Percentiles rank a stretch among this genome's conserved stretches.
Evolutionary conservation across 441 rosid genomes (phyloP).

Genomic region (Eutrema salsugineum): DNA sequence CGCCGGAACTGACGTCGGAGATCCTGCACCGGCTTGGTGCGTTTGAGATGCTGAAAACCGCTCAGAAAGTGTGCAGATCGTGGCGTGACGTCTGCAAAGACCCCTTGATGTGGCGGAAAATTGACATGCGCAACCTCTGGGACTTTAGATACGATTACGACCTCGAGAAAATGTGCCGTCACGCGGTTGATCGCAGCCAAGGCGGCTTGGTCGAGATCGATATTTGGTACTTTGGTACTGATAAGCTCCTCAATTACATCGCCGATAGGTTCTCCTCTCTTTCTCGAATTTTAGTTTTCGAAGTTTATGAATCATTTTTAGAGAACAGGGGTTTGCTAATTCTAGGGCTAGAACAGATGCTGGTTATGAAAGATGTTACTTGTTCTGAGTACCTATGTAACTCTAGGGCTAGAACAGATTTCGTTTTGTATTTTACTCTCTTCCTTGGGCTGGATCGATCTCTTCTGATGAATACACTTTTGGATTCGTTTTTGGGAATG

Average conservation of each 20-base stretch:
- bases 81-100: slow-evolving; percentile 54
- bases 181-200: slow-evolving; percentile 53
- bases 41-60: slow-evolving; percentile 34
- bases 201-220: slow-evolving; percentile 39
- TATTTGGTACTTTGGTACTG: slow-evolving; percentile 36
- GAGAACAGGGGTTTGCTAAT: too few species aligned
- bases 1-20: background rate
- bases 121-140: slow-evolving; percentile 30
- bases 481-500: too few species aligned
- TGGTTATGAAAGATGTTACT: too few species aligned
- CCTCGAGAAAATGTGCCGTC: slow-evolving; percentile 32
- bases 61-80: slow-evolving; percentile 43
- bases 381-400: too few species aligned
- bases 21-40: slow-evolving; percentile 39
- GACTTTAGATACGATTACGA: too few species aligned
- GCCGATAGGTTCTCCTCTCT: slow-evolving; percentile 36
- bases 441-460: too few species aligned
- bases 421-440: too few species aligned
- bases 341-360: too few species aligned
- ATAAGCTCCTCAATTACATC: slow-evolving; percentile 43
- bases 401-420: too few species aligned
- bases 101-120: slow-evolving; percentile 49
- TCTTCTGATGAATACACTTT: too few species aligned
- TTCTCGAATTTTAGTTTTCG: background rate
- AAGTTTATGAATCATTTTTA: too few species aligned